Evolutionary conservation across 108 stramenopile genomes (phyloP).

Genomic region (Aurantiochytrium sp.): DNA sequence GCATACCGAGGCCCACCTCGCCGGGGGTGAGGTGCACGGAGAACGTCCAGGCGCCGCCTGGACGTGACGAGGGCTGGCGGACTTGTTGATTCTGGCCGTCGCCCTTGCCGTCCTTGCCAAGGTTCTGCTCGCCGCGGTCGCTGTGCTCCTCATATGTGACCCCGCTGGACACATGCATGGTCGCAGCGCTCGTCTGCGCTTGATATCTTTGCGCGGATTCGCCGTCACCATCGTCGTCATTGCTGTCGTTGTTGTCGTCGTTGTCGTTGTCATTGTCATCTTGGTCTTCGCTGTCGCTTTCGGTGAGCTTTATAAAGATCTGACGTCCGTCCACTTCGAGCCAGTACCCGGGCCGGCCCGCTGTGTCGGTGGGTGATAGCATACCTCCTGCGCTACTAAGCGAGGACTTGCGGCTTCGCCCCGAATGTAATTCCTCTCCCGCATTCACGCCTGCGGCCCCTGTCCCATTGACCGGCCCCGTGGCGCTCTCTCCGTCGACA

Average conservation of each 20-base stretch:
- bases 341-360: not conserved
- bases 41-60: not conserved
- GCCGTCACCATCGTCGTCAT: not conserved
- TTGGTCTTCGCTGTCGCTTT: not conserved
- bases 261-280: not conserved
- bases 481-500: no score
- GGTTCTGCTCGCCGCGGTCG: not conserved
- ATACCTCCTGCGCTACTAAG: not conserved
- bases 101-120: not conserved
- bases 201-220: not conserved
- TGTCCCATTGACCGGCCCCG: no score
- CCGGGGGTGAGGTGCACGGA: not conserved
- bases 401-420: not conserved
- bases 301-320: not conserved
- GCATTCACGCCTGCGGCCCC: no score
- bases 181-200: no score
- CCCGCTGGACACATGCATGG: no score
- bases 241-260: not conserved
- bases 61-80: no score
- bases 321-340: not conserved
- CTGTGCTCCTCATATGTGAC: no score
- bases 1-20: not conserved
- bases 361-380: not conserved
- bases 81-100: no score
- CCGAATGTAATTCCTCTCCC: not conserved